Evolutionary conservation across 768 basidiomycete genomes (phyloP), one percentile per base, ranked within the genome.

Genomic region (Hypholoma fasciculare): DNA sequence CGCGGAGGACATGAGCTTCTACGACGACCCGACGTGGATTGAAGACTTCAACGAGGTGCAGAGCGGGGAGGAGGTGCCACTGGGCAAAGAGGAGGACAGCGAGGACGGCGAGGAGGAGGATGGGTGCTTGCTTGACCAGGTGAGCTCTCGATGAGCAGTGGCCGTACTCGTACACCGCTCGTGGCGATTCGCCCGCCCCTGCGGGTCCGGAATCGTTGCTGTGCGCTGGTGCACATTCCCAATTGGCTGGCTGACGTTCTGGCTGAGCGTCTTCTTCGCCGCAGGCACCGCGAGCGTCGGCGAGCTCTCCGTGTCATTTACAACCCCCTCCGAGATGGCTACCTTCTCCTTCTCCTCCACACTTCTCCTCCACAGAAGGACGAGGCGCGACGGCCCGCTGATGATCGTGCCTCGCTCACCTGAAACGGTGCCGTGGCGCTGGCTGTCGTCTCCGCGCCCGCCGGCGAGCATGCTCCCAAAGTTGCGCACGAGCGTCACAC

Each of bases 151-250:
- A 78, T 68, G 39, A 83, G 86, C 83, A 20, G 83, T 89, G 26
- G 90, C 87, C 0, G 88, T 89, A 65, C 89, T 92, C 66, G 89
- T 90, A 65, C 92, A 73, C 66, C 91, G 77, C 61, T 90, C 88
- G 67, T 93, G 91, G 43, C 86, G 77, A 13, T 77, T 74, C 20
- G 85, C 73, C 13, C 85, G 78, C 26, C 85, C 82, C 49, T 84
- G 80, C 0, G 89, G 82, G 69, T 93, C 91, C 36, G 92, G 68
- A 38, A 92, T 79, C 14, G 91, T 92, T 56, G 90, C 89, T 4
- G 90, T 90, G 5, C 91, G 79, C 19, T 92, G 82, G 71, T 92
- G 91, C 0, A 78, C 71, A 54, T 74, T 80, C 13, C 81, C 83
- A 52, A 85, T 65, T 0, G 86, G 85, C 68, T 87, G 86, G 58